A percentile compares a stretch with the other conserved stretches of the same genome.
Evolutionary conservation across 1,139 yeast genomes (phyloP).

Genomic region (Chernovozyma sophiae-reginae): DNA sequence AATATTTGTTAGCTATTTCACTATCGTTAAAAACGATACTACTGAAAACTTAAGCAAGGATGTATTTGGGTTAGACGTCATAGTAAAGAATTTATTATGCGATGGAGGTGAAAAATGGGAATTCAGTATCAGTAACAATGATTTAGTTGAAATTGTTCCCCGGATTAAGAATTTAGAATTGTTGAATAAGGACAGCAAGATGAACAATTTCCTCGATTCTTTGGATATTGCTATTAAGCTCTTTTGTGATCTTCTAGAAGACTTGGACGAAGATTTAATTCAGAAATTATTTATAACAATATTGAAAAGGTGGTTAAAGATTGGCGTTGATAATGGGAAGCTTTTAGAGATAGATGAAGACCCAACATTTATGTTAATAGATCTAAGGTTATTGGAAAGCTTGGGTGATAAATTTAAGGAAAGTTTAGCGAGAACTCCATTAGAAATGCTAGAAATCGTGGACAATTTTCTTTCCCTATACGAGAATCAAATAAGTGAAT

Average conservation of each 20-base stretch:
- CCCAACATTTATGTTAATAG: slow-evolving; percentile 56
- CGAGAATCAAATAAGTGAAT: slow-evolving; percentile 5
- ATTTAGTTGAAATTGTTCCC: slow-evolving; percentile 47
- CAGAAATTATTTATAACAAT: slow-evolving; percentile 48
- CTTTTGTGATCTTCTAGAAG: slow-evolving; percentile 45
- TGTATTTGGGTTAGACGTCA: slow-evolving; percentile 28
- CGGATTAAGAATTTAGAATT: slow-evolving; percentile 10
- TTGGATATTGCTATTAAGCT: slow-evolving; percentile 51
- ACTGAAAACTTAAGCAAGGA: slow-evolving; percentile 7
- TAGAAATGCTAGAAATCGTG: slow-evolving; percentile 55
- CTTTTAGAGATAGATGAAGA: slow-evolving; percentile 15
- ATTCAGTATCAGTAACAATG: slow-evolving; percentile 50
- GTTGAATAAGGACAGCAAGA: slow-evolving; percentile 19
- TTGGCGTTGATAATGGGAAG: slow-evolving; percentile 9
- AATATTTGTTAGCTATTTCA: slow-evolving; percentile 46
- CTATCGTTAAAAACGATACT: slow-evolving; percentile 29
- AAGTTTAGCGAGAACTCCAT: slow-evolving; percentile 57
- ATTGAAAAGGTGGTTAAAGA: slow-evolving; percentile 57
- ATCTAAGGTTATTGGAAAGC: slow-evolving; percentile 61
- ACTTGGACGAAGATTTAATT: slow-evolving; percentile 46
- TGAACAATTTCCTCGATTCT: slow-evolving; percentile 32
- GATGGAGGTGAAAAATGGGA: slow-evolving; percentile 49
- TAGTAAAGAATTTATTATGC: slow-evolving; percentile 42
- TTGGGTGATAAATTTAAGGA: slow-evolving; percentile 60
- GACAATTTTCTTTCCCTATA: slow-evolving; percentile 37